Evolutionary conservation across 2,329 filamentous ascomycete genomes (phyloP), one percentile per base, ranked within the genome.

Genomic region (Neonectria punicea): DNA sequence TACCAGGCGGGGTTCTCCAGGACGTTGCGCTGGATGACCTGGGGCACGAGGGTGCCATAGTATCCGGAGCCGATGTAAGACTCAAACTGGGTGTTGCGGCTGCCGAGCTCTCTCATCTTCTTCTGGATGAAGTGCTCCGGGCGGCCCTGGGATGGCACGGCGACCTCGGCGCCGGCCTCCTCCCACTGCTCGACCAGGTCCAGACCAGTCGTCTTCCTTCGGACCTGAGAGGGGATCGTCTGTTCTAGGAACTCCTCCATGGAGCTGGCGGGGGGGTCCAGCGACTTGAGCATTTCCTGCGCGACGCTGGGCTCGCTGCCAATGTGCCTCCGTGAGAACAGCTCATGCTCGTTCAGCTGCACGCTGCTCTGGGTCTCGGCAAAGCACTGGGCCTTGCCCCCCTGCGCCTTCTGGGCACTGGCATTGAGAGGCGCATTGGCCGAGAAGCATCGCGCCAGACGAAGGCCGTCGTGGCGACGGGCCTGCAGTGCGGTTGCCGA

Each of bases 1-100:
- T 98, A 98, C 95, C 95, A 98, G 6, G 91, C 94, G 10, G 95
- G 94, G 79, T 92, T 95, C 84, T 98, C 94, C 57, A 98, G 84
- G 13, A 98, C 88, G 77, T 98, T 98, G 74, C 94, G 87, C 84
- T 96, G 93, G 77, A 98, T 97, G 56, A 98, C 94, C 63, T 93
- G 89, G 13, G 95, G 95, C 1, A 93, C 92, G 70, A 91, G 87
- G 20, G 93, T 96, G 47, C 89, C 91, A 69, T 95, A 93, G 85
- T 98, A 98, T 60, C 95, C 95, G 67, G 87, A 88, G 5, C 95
- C 95, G 69, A 97, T 94, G 74, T 94, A 92, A 71, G 88, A 94
- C 74, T 89, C 83, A 61, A 83, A 83, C 25, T 74, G 68, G 32
- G 75, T 74, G 70, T 83, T 85, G 65, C 67, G 69, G 54, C 66